Conservation (phyloP, 257 asterid species). For the Prunella vulgaris region DNA sequence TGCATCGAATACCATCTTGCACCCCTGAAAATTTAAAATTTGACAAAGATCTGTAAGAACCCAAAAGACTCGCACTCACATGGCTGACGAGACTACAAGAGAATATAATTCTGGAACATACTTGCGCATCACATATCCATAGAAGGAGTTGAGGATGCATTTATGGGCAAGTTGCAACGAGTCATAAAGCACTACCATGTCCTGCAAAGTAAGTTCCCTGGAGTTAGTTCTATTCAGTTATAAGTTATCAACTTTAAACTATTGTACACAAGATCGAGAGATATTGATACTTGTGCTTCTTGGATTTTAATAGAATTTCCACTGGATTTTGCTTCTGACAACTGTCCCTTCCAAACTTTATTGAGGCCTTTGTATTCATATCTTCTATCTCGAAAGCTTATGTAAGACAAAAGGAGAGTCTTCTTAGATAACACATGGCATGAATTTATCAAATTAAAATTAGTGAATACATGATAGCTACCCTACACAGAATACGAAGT, state of each 20-base stretch:
- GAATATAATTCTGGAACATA: constrained; percentile 31
- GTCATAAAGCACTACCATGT: constrained; percentile 90
- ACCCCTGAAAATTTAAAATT: constrained; percentile 52
- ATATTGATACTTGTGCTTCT: constrained; percentile 81
- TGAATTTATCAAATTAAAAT: constrained; percentile 5
- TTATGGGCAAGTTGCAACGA: constrained; percentile 98
- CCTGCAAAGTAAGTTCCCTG: constrained; percentile 45
- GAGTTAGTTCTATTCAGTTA: constrained; percentile 14
- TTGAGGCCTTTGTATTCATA: constrained; percentile 95
- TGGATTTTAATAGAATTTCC: constrained; percentile 90
- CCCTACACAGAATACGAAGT: not conserved
- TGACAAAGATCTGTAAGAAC: constrained; percentile 17
- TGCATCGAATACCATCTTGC: constrained; percentile 99
- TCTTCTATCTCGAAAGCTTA: constrained; percentile 97
- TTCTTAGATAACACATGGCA: constrained; percentile 8
- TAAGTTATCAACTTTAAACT: not conserved
- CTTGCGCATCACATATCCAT: constrained; percentile 99
- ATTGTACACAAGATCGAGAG: constrained; percentile 20
- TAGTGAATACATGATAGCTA: constrained; percentile 11
- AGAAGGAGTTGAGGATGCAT: constrained; percentile 97
- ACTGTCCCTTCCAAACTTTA: constrained; percentile 96
- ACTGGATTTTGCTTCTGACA: constrained; percentile 88
- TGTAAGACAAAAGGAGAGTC: constrained; percentile 19
- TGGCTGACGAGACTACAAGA: constrained; percentile 20
- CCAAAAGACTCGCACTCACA: constrained; percentile 13